Evolutionary conservation across 768 basidiomycete species (phyloP).

Genomic region (Ramaria sp.): DNA sequence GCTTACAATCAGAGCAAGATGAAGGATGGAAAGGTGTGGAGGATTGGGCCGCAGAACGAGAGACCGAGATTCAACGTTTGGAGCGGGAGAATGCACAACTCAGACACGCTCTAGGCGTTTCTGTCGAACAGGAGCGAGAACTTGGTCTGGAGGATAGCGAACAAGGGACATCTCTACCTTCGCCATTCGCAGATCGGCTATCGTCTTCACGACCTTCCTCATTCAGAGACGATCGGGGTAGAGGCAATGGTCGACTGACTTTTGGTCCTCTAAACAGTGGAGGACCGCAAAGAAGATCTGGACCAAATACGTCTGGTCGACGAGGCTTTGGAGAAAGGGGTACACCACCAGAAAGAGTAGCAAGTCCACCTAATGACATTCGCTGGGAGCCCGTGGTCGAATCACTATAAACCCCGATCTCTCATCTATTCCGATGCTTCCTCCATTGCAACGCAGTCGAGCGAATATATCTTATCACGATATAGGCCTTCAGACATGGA

Average conservation of each 20-base stretch:
- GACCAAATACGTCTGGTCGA: background rate
- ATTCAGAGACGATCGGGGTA: background rate
- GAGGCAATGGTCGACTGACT: background rate
- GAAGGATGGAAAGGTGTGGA: conserved; percentile 29
- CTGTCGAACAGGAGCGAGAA: conserved; percentile 1
- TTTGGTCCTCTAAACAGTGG: background rate
- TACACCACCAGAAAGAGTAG: background rate
- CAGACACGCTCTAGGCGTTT: conserved; percentile 62
- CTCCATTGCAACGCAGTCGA: no score
- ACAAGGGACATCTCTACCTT: background rate
- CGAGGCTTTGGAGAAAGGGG: background rate
- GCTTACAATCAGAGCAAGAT: conserved; percentile 34
- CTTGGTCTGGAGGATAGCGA: background rate
- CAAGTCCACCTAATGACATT: background rate
- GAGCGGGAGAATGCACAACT: conserved; percentile 77
- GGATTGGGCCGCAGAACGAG: conserved; percentile 87
- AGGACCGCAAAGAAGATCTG: background rate
- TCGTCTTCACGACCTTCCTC: background rate
- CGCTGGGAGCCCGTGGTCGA: background rate
- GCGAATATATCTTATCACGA: no score
- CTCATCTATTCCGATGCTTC: no score
- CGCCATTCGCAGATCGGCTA: background rate
- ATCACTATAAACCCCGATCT: background rate
- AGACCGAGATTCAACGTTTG: conserved; percentile 74
- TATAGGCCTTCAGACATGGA: no score